Evolutionary conservation across 2,329 filamentous ascomycete species (phyloP).

Genomic region (Aspergillus ustus): DNA sequence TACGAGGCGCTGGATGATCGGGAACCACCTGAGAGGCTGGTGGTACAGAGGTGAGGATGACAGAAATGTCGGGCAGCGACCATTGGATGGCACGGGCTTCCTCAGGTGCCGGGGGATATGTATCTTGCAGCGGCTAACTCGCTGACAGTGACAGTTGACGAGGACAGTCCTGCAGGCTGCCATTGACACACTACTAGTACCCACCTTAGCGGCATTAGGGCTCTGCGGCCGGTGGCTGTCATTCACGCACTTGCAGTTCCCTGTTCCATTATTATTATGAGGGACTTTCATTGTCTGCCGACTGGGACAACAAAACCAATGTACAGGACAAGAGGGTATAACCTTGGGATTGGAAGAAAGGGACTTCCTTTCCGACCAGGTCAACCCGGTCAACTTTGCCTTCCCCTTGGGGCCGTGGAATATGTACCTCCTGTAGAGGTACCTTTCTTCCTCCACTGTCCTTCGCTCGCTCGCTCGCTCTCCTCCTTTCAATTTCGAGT

Average conservation of each 20-base stretch:
- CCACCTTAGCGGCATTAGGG: constrained; percentile 14
- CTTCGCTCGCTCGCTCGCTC: neutral
- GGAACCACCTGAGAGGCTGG: neutral
- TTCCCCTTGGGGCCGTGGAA: neutral
- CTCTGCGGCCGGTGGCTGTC: constrained; percentile 3
- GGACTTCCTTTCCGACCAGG: neutral
- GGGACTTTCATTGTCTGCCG: constrained; percentile 5
- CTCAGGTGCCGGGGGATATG: neutral
- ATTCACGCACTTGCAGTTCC: neutral
- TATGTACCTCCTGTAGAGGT: neutral
- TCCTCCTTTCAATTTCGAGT: neutral
- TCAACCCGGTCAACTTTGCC: neutral
- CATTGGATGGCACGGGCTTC: neutral
- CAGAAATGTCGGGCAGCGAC: neutral
- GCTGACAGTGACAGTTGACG: constrained; percentile 7
- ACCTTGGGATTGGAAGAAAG: neutral
- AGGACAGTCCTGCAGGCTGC: constrained; percentile 3
- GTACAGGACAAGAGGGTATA: neutral
- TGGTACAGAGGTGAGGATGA: neutral
- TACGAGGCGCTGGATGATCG: neutral
- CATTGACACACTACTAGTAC: constrained; percentile 11
- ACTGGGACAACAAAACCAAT: neutral
- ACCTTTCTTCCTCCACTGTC: neutral
- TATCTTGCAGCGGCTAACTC: constrained; percentile 13
- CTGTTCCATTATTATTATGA: neutral